Conservation (phyloP, 2,329 filamentous ascomycete genomes). For the Phoma sp. region DNA sequence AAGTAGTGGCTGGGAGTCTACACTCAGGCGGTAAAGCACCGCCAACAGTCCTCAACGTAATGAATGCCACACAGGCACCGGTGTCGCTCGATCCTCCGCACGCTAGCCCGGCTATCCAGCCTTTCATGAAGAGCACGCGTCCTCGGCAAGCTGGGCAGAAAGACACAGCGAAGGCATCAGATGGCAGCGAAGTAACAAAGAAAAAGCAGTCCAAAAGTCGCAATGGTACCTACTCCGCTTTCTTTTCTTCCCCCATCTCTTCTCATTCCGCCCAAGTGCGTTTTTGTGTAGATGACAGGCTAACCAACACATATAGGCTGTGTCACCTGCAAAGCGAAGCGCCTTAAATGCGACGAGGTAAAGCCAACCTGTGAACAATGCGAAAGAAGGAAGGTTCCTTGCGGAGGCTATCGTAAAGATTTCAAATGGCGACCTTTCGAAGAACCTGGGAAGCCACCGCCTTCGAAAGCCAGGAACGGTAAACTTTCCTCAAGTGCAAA, state of each 20-base stretch:
- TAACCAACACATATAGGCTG: constrained; percentile 59
- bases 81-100: constrained; percentile 16
- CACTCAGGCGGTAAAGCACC: constrained; percentile 8
- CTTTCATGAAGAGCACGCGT: constrained; percentile 1
- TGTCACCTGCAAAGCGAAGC: constrained; percentile 74
- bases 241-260: background rate
- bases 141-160: constrained; percentile 30
- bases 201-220: constrained; percentile 77
- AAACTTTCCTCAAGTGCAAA: constrained; percentile 8
- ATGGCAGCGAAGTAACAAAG: constrained; percentile 56
- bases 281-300: background rate
- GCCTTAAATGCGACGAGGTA: constrained; percentile 75
- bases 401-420: constrained; percentile 75
- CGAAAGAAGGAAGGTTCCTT: constrained; percentile 66
- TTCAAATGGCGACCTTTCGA: constrained; percentile 78
- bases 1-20: constrained; percentile 6
- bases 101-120: background rate
- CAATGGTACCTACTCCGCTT: constrained; percentile 61
- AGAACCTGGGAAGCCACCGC: constrained; percentile 59
- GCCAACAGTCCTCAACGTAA: constrained; percentile 31
- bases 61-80: background rate
- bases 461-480: constrained; percentile 56
- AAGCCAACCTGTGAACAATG: constrained; percentile 73
- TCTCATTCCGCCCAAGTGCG: background rate
- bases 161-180: constrained; percentile 30